Evolutionary conservation across 768 basidiomycete species (phyloP).

Genomic region (Suillus brevipes): DNA sequence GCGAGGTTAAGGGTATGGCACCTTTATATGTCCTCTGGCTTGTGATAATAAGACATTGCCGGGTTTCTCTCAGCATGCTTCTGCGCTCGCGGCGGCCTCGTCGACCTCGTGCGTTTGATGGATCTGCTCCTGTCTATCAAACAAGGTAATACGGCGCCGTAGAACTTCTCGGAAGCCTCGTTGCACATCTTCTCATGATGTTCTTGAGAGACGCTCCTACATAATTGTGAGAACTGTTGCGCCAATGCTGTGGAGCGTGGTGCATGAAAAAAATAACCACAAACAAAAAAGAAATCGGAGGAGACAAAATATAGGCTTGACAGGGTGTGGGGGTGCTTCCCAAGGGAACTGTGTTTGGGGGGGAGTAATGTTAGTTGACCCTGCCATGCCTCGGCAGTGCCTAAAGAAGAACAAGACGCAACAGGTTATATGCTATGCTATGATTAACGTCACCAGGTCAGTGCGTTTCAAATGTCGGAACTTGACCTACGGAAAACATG

Average conservation of each 20-base stretch:
- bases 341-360: background rate
- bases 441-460: constrained; percentile 4
- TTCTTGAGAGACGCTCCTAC: background rate
- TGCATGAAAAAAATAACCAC: background rate
- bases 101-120: background rate
- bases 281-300: background rate
- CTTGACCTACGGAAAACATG: background rate
- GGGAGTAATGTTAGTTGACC: background rate
- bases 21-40: background rate
- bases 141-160: background rate
- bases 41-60: background rate
- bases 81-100: constrained; percentile 3
- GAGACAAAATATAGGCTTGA: background rate
- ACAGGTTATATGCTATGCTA: constrained; percentile 1
- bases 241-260: background rate
- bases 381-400: background rate
- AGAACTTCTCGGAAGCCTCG: background rate
- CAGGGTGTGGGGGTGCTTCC: constrained; percentile 2
- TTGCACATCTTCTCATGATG: constrained; percentile 1
- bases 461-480: background rate
- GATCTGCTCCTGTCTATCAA: background rate
- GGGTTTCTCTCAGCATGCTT: background rate
- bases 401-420: background rate
- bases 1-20: background rate
- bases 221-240: background rate